A percentile compares a stretch with the other conserved stretches of the same genome.
Evolutionary conservation across 139 green algal species (phyloP).

Genomic region (Trebouxia sp.): DNA sequence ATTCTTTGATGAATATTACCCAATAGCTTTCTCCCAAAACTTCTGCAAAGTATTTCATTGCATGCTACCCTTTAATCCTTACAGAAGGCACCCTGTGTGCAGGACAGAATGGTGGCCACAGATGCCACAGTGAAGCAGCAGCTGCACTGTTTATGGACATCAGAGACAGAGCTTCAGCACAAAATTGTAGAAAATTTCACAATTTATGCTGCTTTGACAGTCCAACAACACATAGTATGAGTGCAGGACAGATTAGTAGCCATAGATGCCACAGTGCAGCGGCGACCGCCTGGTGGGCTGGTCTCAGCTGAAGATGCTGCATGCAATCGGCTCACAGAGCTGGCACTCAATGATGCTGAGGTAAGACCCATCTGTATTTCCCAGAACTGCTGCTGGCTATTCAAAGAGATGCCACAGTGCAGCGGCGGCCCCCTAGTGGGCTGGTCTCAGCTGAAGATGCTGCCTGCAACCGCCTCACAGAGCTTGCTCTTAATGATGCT

Average conservation of each 20-base stretch:
- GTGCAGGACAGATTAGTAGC: conserved; percentile 71
- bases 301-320: conserved; percentile 62
- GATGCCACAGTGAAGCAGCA: too few relatives aligned
- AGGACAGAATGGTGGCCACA: too few relatives aligned
- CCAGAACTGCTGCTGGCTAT: too few relatives aligned
- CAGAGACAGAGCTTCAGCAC: neutral
- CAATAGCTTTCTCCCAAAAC: too few relatives aligned
- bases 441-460: conserved; percentile 57
- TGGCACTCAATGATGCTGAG: conserved; percentile 57
- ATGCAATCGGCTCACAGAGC: conserved; percentile 74
- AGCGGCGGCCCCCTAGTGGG: conserved; percentile 68
- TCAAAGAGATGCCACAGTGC: conserved; percentile 77
- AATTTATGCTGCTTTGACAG: neutral
- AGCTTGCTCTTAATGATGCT: conserved; percentile 65
- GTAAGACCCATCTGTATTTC: neutral
- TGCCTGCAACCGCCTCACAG: conserved; percentile 71
- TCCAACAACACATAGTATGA: too few relatives aligned
- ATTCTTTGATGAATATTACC: too few relatives aligned
- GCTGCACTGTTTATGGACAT: neutral
- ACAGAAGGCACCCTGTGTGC: too few relatives aligned
- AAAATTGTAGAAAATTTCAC: neutral
- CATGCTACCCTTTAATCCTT: too few relatives aligned
- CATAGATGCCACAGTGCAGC: conserved; percentile 81
- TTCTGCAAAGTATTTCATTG: too few relatives aligned
- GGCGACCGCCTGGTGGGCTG: conserved; percentile 62